Evolutionary conservation across 106 monocot genomes (phyloP).

Genomic region (Alisma plantagoaquatica): DNA sequence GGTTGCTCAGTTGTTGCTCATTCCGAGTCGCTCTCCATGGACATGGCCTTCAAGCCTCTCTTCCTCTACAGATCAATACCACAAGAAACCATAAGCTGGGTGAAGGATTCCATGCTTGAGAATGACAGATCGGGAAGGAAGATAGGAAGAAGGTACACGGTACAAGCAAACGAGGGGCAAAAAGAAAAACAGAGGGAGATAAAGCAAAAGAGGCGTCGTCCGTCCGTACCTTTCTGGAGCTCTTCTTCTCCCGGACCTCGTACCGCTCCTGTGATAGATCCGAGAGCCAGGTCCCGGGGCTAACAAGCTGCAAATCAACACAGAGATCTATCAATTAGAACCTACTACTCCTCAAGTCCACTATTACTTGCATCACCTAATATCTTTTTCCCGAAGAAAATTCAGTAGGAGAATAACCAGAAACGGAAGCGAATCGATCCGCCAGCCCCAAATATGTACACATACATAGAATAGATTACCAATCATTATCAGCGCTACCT

Average conservation of each 20-base stretch:
- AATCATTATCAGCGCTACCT: conserved; percentile 1
- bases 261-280: conserved; percentile 85
- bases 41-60: conserved; percentile 83
- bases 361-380: too few relatives aligned
- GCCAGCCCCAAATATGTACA: too few relatives aligned
- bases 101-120: background rate
- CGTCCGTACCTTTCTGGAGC: conserved; percentile 58
- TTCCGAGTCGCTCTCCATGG: conserved; percentile 76
- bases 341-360: background rate
- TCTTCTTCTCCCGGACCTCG: conserved; percentile 94
- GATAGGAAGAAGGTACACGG: background rate
- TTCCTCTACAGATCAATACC: conserved; percentile 31
- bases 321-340: background rate
- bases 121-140: background rate
- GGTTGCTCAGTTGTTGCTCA: too few relatives aligned
- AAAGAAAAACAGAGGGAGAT: background rate
- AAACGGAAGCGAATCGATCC: too few relatives aligned
- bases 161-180: background rate
- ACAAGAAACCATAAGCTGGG: background rate
- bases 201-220: background rate
- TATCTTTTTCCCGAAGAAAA: too few relatives aligned
- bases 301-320: conserved; percentile 47
- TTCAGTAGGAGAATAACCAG: too few relatives aligned
- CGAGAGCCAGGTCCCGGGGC: conserved; percentile 82
- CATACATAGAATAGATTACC: background rate